These are phyloP conservation scores for Pseudocercospora cruenta DNA, from an alignment of 2,329 filamentous ascomycete genomes.

Conservation along the genomic window DNA sequence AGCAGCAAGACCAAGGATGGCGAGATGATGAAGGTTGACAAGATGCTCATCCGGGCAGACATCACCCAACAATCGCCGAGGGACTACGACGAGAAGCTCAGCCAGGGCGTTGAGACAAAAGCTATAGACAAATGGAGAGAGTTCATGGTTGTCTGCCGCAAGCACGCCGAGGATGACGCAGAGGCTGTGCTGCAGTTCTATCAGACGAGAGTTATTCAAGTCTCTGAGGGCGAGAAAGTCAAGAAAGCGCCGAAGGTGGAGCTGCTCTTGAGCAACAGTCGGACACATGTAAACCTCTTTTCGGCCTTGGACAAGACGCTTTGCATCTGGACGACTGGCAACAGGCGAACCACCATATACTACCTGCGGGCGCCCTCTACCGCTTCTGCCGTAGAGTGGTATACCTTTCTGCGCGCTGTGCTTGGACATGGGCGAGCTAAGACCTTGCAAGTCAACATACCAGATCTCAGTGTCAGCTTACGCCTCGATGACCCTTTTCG, in stretches of 20 bases:
- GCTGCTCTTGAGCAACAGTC: constrained; percentile 58
- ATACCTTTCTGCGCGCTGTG: constrained; percentile 64
- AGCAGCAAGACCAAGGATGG: constrained; percentile 54
- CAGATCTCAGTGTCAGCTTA: constrained; percentile 64
- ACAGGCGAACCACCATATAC: constrained; percentile 60
- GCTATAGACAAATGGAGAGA: constrained; percentile 68
- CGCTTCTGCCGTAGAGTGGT: constrained; percentile 69
- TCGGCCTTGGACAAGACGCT: constrained; percentile 70
- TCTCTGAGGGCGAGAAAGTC: constrained; percentile 52
- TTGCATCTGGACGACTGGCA: constrained; percentile 62
- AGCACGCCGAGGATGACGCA: constrained; percentile 57
- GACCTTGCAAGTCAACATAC: constrained; percentile 63
- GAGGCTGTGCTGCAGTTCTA: constrained; percentile 42
- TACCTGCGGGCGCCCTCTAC: constrained; percentile 65
- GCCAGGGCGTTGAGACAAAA: constrained; percentile 61
- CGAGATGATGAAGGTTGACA: constrained; percentile 68
- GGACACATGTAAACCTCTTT: constrained; percentile 64
- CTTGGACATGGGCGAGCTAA: constrained; percentile 62
- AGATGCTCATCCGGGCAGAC: constrained; percentile 68
- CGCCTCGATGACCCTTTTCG: constrained; percentile 64
- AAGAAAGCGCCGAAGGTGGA: constrained; percentile 61
- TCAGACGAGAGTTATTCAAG: constrained; percentile 57
- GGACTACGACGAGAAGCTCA: constrained; percentile 67
- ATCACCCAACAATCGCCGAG: constrained; percentile 53
- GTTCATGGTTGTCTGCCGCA: constrained; percentile 64